phyloP scores from a whole-genome alignment of 1,284 basidiomycete genomes.

The Hemileia vastatrix region DNA sequence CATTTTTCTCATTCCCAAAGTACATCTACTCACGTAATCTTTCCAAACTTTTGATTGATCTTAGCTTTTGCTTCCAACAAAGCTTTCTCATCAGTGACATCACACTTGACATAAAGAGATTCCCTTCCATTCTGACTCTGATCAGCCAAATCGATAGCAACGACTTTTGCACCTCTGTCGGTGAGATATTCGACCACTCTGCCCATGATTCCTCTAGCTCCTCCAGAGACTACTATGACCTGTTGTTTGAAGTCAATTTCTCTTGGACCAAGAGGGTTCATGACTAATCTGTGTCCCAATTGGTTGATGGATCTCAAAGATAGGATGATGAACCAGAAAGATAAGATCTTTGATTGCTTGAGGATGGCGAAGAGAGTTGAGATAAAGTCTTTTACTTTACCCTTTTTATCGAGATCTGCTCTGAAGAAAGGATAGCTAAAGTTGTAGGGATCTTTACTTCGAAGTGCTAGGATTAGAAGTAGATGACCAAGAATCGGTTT shows the following conservation, averaged over 20 bases:
- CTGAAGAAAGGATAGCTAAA: no score
- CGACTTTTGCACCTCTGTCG: conserved; percentile 29
- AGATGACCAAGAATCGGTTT: no score
- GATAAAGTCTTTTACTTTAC: no score
- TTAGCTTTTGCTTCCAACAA: conserved; percentile 27
- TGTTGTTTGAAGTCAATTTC: conserved; percentile 30
- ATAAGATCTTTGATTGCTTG: neutral
- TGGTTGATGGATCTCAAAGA: conserved; percentile 29
- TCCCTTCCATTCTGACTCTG: conserved; percentile 30
- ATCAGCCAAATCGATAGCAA: conserved; percentile 29
- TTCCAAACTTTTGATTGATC: conserved; percentile 29
- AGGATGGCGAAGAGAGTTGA: no score
- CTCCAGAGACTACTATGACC: conserved; percentile 33
- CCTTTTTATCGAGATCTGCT: no score
- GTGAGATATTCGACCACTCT: conserved; percentile 27
- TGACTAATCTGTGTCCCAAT: conserved; percentile 27
- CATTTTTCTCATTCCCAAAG: neutral
- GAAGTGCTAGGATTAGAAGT: no score
- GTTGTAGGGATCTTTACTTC: no score
- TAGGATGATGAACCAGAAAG: conserved; percentile 24
- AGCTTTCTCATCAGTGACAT: conserved; percentile 32
- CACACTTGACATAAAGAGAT: conserved; percentile 28
- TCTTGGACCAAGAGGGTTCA: conserved; percentile 23
- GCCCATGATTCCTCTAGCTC: conserved; percentile 32
- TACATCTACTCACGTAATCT: conserved; percentile 8